Evolutionary conservation across 306 rosid genomes (phyloP), one percentile per base, ranked within the genome.

Genomic region (Datisca glomerata): DNA sequence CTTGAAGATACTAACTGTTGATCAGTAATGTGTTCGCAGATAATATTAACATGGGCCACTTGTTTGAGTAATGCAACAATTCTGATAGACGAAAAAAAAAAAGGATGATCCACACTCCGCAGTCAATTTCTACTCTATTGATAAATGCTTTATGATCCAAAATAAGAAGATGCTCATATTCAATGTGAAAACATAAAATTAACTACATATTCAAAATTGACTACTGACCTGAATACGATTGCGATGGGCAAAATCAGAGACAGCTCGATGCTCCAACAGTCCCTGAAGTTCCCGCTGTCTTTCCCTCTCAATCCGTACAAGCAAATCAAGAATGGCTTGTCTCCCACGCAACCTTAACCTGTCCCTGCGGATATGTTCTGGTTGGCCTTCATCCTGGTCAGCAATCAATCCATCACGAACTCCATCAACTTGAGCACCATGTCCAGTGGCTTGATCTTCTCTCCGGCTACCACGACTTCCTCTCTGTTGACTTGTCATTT

Each of bases 221-320:
- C 14, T 64, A 68, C 95, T 68, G 61, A 91, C 98, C 96, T 91
- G 98, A 64, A 91, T 84, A 35, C 98, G 98, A 59, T 80, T 80
- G 43, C 96, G 94, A 69, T 91, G 94, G 60, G 98, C 98, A 63
- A 91, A 91, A 70, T 85, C 98, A 57, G 98, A 78, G 57, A 91
- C 98, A 49, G 94, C 98, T 15, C 98, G 94, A 64, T 84, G 92
- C 78, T 91, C 98, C 57, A 91, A 71, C 64, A 91, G 63, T 31
- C 85, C 82, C 52, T 91, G 85, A 22, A 91, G 98, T 53, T 91
- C 98, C 65, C 98, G 45, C 57, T 75, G 98, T 46, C 98, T 71
- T 71, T 91, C 98, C 61, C 92, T 73, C 66, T 85, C 98, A 54
- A 80, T 66, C 70, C 98, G 72, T 55, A 91, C 71, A 38, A 91